Percentiles rank a stretch among this genome's conserved stretches.
phyloP scores from a whole-genome alignment of 2,329 filamentous ascomycete genomes.

The Fusarium hainanense region DNA sequence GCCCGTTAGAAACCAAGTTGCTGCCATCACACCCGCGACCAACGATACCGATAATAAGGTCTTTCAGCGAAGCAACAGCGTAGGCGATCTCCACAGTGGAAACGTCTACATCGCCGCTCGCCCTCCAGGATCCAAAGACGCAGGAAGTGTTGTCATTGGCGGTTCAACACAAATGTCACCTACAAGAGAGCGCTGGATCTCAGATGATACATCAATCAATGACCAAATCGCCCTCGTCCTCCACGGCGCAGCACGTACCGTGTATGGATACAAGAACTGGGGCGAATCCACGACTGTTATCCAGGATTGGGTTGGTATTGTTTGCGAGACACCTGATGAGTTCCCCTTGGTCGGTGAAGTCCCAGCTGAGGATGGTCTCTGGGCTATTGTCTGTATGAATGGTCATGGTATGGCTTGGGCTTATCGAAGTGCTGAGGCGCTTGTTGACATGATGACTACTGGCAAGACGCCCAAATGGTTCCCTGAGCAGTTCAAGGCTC shows the following conservation, averaged over 20 bases:
- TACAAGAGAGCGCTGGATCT: slow-evolving; percentile 8
- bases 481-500: slow-evolving; percentile 23
- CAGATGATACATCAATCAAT: slow-evolving; percentile 15
- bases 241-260: slow-evolving; percentile 11
- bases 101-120: slow-evolving; percentile 27
- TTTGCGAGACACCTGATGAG: slow-evolving; percentile 17
- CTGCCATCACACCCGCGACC: neutral
- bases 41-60: slow-evolving; percentile 1
- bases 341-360: slow-evolving; percentile 22
- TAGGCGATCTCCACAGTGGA: slow-evolving; percentile 15
- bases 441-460: slow-evolving; percentile 32
- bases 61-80: slow-evolving; percentile 15
- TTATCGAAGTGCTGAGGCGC: slow-evolving; percentile 26
- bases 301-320: slow-evolving; percentile 26
- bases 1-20: slow-evolving; percentile 24
- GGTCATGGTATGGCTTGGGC: slow-evolving; percentile 29
- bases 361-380: slow-evolving; percentile 23
- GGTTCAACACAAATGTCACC: slow-evolving; percentile 28
- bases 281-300: slow-evolving; percentile 17
- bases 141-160: slow-evolving; percentile 16
- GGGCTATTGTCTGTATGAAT: slow-evolving; percentile 32
- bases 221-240: slow-evolving; percentile 20
- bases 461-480: slow-evolving; percentile 28
- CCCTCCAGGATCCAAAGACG: slow-evolving; percentile 7
- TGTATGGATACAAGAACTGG: slow-evolving; percentile 22